Evolutionary conservation across 2,329 filamentous ascomycete genomes (phyloP).

Genomic region (Neofusicoccum laricinum): DNA sequence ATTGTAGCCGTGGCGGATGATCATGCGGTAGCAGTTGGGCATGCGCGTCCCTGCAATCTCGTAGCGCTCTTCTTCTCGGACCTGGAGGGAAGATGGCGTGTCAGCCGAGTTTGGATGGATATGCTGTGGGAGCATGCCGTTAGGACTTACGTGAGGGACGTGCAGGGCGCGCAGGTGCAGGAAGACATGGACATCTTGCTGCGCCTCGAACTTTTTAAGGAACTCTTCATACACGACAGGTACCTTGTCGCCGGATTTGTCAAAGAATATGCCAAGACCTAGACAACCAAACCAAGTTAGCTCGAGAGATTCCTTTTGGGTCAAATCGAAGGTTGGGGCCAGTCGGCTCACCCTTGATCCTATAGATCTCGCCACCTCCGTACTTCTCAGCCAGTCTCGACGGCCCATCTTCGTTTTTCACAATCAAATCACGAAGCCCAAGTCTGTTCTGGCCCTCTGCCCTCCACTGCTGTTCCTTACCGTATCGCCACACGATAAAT

Average conservation of each 20-base stretch:
- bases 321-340: not conserved
- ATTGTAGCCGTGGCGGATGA: conserved; percentile 69
- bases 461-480: conserved; percentile 74
- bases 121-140: not conserved
- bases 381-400: conserved; percentile 40
- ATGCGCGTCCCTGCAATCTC: conserved; percentile 47
- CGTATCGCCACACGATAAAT: conserved; percentile 74
- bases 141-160: conserved; percentile 50
- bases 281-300: conserved; percentile 34
- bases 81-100: conserved; percentile 15
- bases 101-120: not conserved
- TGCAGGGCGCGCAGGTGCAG: conserved; percentile 68
- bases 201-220: conserved; percentile 65
- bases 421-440: conserved; percentile 45
- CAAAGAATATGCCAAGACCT: conserved; percentile 73
- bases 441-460: conserved; percentile 64
- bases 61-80: conserved; percentile 45
- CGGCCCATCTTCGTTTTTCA: conserved; percentile 32
- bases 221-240: conserved; percentile 71
- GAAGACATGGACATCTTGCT: conserved; percentile 68
- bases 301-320: too few relatives aligned
- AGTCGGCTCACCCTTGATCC: conserved; percentile 24
- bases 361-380: conserved; percentile 39
- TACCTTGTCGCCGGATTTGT: conserved; percentile 66
- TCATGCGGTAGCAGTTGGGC: conserved; percentile 65